Evolutionary conservation across 257 asterid species (phyloP), one percentile per base, ranked within the genome.

Genomic region (Galeopsis tetrahit): DNA sequence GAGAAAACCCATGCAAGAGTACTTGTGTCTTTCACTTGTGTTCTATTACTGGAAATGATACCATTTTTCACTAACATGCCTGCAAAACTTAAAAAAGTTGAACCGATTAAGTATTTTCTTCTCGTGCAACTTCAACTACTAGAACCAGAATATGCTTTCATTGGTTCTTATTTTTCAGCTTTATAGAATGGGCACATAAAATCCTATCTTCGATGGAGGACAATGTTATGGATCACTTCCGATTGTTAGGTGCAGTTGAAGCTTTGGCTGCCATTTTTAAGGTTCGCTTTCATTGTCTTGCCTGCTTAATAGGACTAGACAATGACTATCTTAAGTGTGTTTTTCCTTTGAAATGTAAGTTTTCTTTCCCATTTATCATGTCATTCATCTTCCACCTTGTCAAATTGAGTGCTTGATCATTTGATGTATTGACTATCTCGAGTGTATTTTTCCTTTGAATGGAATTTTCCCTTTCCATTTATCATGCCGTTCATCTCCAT

Each of bases 181-280:
- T 94, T 84, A 82, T 82, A 79, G 89, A 81, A 53, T 94, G 99
- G 97, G 79, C 89, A 2, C 93, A 87, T 78, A 80, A 79, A 76
- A 86, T 84, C 66, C 81, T 94, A 51, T 85, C 95, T 14, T 78
- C 93, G 49, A 43, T 48, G 61, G 80, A 90, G 77, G 89, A 83
- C 84, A 87, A 64, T 58, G 79, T 86, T 72, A 75, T 76, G 70
- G 88, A 86, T 73, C 95, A 89, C 81, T 91, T 94, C 72, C 88
- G 85, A 79, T 73, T 94, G 56, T 78, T 91, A 72, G 99, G 99
- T 61, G 90, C 78, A 42, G 85, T 86, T 69, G 99, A 92, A 85
- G 93, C 97, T 74, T 75, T 91, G 71, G 95, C 96, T 77, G 86
- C 96, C 80, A 84, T 85, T 75, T 88, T 87, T 71, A 94, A 94